phyloP scores from a whole-genome alignment of 768 basidiomycete species.

The Tubosaeta sp. region DNA sequence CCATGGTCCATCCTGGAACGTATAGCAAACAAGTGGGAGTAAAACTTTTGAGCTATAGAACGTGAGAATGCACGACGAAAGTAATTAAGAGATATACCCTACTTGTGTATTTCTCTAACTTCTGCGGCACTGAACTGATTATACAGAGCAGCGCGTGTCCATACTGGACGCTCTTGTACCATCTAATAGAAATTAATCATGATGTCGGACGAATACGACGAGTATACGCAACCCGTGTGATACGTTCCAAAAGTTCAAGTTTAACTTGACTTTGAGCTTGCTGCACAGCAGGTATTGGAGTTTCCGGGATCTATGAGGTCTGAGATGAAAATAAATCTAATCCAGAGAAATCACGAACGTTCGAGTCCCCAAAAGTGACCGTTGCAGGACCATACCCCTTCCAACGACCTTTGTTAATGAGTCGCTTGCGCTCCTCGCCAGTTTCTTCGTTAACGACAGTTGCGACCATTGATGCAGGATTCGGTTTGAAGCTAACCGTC shows the following conservation, averaged over 20 bases:
- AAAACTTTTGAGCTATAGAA: slow-evolving; percentile 68
- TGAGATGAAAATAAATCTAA: neutral
- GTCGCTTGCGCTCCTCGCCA: slow-evolving; percentile 73
- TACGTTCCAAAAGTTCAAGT: slow-evolving; percentile 46
- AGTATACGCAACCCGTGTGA: slow-evolving; percentile 44
- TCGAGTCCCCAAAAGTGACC: slow-evolving; percentile 59
- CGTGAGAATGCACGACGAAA: slow-evolving; percentile 1
- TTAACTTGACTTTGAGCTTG: slow-evolving; percentile 54
- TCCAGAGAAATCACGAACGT: slow-evolving; percentile 27
- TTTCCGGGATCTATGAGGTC: slow-evolving; percentile 53
- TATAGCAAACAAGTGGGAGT: slow-evolving; percentile 78
- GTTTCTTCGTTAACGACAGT: slow-evolving; percentile 68
- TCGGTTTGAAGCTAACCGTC: slow-evolving; percentile 64
- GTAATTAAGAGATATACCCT: slow-evolving; percentile 16
- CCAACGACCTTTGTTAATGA: slow-evolving; percentile 87
- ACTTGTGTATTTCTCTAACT: slow-evolving; percentile 75
- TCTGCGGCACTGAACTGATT: slow-evolving; percentile 74
- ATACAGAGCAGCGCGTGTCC: slow-evolving; percentile 83
- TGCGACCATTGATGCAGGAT: slow-evolving; percentile 66
- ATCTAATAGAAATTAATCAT: slow-evolving; percentile 40
- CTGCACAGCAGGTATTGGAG: slow-evolving; percentile 59
- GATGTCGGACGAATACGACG: slow-evolving; percentile 5
- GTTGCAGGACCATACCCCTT: slow-evolving; percentile 75
- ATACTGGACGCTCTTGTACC: slow-evolving; percentile 74
- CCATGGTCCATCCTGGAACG: slow-evolving; percentile 93